Evolutionary conservation across 1,284 basidiomycete genomes (phyloP).

Genomic region (Meira nashicola): DNA sequence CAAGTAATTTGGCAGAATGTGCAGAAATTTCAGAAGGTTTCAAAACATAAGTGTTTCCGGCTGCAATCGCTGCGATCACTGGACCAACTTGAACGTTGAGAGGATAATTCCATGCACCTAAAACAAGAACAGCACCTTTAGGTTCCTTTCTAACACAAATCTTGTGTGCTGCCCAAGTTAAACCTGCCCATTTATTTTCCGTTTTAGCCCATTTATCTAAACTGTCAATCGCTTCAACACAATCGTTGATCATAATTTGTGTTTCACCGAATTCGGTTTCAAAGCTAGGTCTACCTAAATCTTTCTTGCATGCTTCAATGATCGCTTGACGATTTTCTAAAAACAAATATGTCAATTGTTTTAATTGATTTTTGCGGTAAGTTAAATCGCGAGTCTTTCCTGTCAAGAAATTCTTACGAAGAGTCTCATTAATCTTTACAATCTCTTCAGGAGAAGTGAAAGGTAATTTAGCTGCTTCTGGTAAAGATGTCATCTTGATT

Average conservation of each 20-base stretch:
- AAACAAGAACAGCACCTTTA: constrained; percentile 56
- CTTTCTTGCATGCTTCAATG: constrained; percentile 58
- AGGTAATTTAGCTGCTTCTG: constrained; percentile 4
- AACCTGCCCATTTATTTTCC: constrained; percentile 37
- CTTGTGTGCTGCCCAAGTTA: constrained; percentile 48
- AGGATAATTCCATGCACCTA: constrained; percentile 55
- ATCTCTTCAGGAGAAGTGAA: constrained; percentile 9
- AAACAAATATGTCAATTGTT: constrained; percentile 63
- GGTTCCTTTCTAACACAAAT: constrained; percentile 52
- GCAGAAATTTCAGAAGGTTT: constrained; percentile 72
- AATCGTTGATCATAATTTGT: constrained; percentile 57
- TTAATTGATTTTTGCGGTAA: constrained; percentile 64
- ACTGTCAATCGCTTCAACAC: constrained; percentile 63
- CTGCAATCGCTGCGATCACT: constrained; percentile 54
- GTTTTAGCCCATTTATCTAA: constrained; percentile 58
- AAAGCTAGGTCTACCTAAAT: constrained; percentile 58
- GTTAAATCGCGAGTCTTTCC: constrained; percentile 59
- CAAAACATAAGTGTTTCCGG: constrained; percentile 55
- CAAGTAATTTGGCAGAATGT: constrained; percentile 64
- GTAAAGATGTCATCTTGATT: too few species aligned
- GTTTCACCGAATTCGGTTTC: constrained; percentile 53
- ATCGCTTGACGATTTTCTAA: constrained; percentile 61
- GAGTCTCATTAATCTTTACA: constrained; percentile 37
- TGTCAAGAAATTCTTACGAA: constrained; percentile 59
- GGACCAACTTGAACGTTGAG: constrained; percentile 51